A percentile compares a stretch with the other conserved stretches of the same genome.
These are phyloP conservation scores for Podaxis mareebaensis DNA, from an alignment of 768 basidiomycete genomes.

Conservation along the genomic window DNA sequence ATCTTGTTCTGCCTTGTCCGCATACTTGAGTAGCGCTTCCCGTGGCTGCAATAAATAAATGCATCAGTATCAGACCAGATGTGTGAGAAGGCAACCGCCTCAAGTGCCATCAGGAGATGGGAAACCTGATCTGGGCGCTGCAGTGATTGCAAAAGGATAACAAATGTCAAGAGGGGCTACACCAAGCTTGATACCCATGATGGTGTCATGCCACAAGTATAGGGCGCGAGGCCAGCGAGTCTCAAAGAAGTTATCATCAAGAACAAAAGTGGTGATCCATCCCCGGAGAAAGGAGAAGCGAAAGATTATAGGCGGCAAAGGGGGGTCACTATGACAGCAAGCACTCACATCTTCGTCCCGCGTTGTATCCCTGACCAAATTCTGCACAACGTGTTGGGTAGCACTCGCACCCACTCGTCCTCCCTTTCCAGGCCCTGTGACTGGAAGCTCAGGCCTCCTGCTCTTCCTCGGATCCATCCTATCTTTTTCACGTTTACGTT, in stretches of 20 bases:
- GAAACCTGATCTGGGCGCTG: conserved; percentile 15
- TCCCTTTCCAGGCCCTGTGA: conserved; percentile 90
- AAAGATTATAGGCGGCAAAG: background rate
- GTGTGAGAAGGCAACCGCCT: conserved; percentile 12
- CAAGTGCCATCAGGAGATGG: conserved; percentile 14
- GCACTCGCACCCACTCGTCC: conserved; percentile 96
- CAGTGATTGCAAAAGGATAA: background rate
- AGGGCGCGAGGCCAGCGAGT: background rate
- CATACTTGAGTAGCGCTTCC: conserved; percentile 95
- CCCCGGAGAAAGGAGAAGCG: background rate
- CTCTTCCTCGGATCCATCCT: conserved; percentile 89
- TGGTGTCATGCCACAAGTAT: background rate
- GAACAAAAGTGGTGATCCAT: conserved; percentile 9
- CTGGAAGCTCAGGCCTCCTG: conserved; percentile 87
- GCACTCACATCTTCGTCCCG: conserved; percentile 92
- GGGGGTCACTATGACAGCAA: conserved; percentile 18
- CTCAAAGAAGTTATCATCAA: conserved; percentile 16
- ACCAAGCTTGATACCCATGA: background rate
- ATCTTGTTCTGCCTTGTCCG: conserved; percentile 71
- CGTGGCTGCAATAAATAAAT: conserved; percentile 68
- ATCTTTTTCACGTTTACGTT: conserved; percentile 90
- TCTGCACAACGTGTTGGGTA: conserved; percentile 95
- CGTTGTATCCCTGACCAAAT: conserved; percentile 87
- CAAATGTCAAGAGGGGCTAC: background rate
- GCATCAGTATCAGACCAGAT: conserved; percentile 15